phyloP scores from a whole-genome alignment of 805 yeast genomes.

The Pichia cephalocereana region DNA sequence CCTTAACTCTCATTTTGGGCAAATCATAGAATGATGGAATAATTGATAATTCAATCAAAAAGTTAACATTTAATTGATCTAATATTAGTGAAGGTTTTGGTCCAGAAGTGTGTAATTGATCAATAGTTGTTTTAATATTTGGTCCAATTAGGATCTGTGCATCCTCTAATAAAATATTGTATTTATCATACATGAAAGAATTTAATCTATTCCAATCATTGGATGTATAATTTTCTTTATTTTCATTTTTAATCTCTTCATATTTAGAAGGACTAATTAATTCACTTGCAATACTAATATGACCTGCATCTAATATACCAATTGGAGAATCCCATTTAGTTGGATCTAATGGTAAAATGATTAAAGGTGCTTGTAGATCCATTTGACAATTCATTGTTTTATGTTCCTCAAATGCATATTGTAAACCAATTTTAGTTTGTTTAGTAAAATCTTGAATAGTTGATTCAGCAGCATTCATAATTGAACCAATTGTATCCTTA shows the following conservation, averaged over 20 bases:
- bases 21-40: constrained; percentile 70
- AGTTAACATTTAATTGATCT: constrained; percentile 66
- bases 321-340: constrained; percentile 77
- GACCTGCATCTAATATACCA: constrained; percentile 92
- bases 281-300: constrained; percentile 74
- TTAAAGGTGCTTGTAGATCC: constrained; percentile 89
- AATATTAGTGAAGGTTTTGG: constrained; percentile 52
- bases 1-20: constrained; percentile 65
- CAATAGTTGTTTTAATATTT: constrained; percentile 65
- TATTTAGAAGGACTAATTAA: constrained; percentile 62
- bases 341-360: constrained; percentile 79
- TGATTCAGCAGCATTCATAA: constrained; percentile 90
- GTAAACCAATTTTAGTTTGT: constrained; percentile 86
- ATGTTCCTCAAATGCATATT: constrained; percentile 91
- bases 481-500: constrained; percentile 78
- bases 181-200: constrained; percentile 83
- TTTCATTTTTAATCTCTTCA: constrained; percentile 58
- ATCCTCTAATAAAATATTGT: constrained; percentile 65
- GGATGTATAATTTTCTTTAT: constrained; percentile 39
- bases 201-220: constrained; percentile 72
- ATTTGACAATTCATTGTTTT: constrained; percentile 78
- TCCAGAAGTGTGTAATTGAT: constrained; percentile 47
- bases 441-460: constrained; percentile 85
- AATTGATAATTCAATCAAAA: constrained; percentile 74
- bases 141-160: constrained; percentile 88